A percentile compares a stretch with the other conserved stretches of the same genome.
Conservation (phyloP, 2,329 filamentous ascomycete genomes). For the Penicillium capsulatum region DNA sequence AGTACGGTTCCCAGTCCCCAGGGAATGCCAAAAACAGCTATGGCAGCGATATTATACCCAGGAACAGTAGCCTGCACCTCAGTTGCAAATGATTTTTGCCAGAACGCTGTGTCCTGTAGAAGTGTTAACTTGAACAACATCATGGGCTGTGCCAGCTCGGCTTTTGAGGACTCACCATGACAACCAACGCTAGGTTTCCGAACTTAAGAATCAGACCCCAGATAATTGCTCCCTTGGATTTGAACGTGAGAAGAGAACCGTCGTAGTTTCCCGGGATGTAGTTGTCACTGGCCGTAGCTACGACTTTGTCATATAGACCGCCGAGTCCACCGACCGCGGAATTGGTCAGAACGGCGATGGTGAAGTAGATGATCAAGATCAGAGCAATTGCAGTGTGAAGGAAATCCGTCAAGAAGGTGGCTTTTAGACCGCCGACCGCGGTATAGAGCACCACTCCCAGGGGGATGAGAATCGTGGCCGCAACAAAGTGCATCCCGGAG, state of each 20-base stretch:
- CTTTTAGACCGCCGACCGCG: slow-evolving; percentile 48
- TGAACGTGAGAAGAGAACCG: slow-evolving; percentile 49
- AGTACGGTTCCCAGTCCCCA: slow-evolving; percentile 49
- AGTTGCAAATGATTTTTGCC: slow-evolving; percentile 51
- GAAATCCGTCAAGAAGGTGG: slow-evolving; percentile 49
- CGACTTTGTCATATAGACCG: slow-evolving; percentile 47
- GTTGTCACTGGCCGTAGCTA: slow-evolving; percentile 40
- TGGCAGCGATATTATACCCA: slow-evolving; percentile 45
- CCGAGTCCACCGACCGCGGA: slow-evolving; percentile 41
- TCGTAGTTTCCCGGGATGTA: slow-evolving; percentile 46
- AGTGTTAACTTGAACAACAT: too few relatives aligned
- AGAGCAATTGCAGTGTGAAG: slow-evolving; percentile 48
- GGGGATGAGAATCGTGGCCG: slow-evolving; percentile 46
- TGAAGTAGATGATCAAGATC: slow-evolving; percentile 49
- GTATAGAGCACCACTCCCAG: slow-evolving; percentile 49
- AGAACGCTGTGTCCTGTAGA: slow-evolving; percentile 48
- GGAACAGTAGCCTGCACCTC: slow-evolving; percentile 48
- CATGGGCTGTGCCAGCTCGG: too few relatives aligned
- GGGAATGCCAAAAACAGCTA: slow-evolving; percentile 47
- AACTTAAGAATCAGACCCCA: slow-evolving; percentile 49
- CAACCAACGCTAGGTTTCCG: slow-evolving; percentile 48
- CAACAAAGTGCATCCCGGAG: slow-evolving; percentile 48
- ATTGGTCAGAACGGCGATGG: slow-evolving; percentile 43
- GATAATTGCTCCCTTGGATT: slow-evolving; percentile 43
- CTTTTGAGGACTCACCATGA: slow-evolving; percentile 39